phyloP scores from a whole-genome alignment of 176 grass and related monocot genomes.

The Lolium perenne region DNA sequence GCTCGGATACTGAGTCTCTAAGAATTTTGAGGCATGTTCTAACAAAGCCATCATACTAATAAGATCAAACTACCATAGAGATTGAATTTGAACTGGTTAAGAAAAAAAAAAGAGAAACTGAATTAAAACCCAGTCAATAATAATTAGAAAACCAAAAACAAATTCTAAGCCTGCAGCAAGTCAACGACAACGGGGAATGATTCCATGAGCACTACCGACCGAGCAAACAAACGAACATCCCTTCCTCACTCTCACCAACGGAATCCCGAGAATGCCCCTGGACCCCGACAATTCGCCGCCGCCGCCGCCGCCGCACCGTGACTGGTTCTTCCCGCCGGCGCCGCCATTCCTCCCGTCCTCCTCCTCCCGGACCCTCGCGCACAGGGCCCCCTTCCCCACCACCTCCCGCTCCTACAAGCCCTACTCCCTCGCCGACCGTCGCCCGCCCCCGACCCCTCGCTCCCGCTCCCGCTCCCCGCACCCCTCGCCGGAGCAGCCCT shows the following conservation, averaged over 20 bases:
- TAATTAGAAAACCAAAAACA: too few species aligned
- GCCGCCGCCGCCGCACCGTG: constrained; percentile 48
- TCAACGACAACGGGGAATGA: too few species aligned
- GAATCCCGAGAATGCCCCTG: neutral
- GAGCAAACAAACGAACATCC: neutral
- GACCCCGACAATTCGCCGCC: constrained; percentile 48
- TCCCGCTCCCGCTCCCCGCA: constrained; percentile 49
- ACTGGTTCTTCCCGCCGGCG: constrained; percentile 84
- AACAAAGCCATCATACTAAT: too few species aligned
- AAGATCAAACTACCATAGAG: too few species aligned
- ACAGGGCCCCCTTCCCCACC: constrained; percentile 61
- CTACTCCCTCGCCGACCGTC: constrained; percentile 50
- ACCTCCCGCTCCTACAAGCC: constrained; percentile 56
- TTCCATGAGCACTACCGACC: neutral
- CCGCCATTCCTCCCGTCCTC: constrained; percentile 55
- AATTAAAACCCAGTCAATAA: too few species aligned
- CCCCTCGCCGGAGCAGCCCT: constrained; percentile 29
- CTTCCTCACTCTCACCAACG: neutral
- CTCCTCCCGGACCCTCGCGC: constrained; percentile 31
- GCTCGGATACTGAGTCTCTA: too few species aligned
- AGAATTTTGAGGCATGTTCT: neutral
- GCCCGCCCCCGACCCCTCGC: constrained; percentile 42
- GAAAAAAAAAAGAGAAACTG: too few species aligned
- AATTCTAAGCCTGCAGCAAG: too few species aligned
- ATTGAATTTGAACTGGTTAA: too few species aligned